Percentiles rank a stretch among this genome's conserved stretches.
Evolutionary conservation across 371 early-diverging fungal species (phyloP).

Genomic region (Sporodiniella umbellata): DNA sequence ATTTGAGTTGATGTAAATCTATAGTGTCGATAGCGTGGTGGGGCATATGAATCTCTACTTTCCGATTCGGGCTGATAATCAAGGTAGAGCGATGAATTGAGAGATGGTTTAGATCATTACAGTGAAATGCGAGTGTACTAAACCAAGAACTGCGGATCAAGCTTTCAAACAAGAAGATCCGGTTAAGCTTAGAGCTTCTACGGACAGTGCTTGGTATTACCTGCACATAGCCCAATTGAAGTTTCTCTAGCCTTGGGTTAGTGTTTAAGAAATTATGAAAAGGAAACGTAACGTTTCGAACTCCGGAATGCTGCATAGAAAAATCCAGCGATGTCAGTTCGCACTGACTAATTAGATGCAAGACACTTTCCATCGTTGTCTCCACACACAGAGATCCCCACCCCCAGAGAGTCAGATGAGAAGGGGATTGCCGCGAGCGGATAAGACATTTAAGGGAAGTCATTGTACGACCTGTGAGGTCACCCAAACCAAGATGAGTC

Average conservation of each 20-base stretch:
- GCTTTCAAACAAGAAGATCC: conserved; percentile 3
- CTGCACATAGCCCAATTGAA: conserved; percentile 9
- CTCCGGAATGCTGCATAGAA: conserved; percentile 20
- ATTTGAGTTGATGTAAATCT: background rate
- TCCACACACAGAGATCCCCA: conserved; percentile 19
- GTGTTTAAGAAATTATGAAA: conserved; percentile 1
- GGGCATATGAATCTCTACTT: conserved; percentile 13
- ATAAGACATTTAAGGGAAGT: conserved; percentile 3
- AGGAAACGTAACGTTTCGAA: conserved; percentile 10
- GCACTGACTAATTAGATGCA: conserved; percentile 5
- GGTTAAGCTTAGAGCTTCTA: too few relatives aligned
- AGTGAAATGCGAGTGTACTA: background rate
- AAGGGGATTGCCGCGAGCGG: conserved; percentile 9
- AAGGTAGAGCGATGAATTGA: conserved; percentile 5
- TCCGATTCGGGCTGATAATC: conserved; percentile 4
- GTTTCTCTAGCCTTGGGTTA: background rate
- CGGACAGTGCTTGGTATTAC: background rate
- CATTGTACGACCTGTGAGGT: conserved; percentile 16
- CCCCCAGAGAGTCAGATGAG: conserved; percentile 17
- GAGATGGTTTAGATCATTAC: background rate
- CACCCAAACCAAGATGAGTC: conserved; percentile 9
- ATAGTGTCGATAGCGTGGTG: conserved; percentile 7
- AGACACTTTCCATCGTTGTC: conserved; percentile 9
- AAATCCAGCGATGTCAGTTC: conserved; percentile 6
- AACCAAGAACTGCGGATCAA: too few relatives aligned